These are phyloP conservation scores for Saitoella complicata DNA, from an alignment of 805 yeast genomes.

Conservation along the genomic window DNA sequence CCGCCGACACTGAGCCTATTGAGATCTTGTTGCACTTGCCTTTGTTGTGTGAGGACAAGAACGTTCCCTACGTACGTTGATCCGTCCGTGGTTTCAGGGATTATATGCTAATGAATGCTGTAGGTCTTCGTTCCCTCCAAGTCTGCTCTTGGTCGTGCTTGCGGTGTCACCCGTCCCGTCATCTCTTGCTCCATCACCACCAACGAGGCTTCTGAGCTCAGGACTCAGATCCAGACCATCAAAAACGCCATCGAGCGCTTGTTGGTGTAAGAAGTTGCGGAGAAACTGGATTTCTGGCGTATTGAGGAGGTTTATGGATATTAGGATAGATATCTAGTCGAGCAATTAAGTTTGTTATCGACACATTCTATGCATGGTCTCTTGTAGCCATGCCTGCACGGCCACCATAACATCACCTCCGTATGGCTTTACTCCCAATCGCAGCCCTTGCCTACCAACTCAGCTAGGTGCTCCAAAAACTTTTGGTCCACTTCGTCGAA, in stretches of 20 bases:
- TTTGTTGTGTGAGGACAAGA: conserved; percentile 95
- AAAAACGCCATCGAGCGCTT: conserved; percentile 98
- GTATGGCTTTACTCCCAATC: no score
- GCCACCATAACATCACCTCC: no score
- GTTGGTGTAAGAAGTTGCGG: conserved; percentile 42
- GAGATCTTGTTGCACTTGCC: conserved; percentile 97
- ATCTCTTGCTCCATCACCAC: conserved; percentile 97
- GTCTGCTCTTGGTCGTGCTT: conserved; percentile 98
- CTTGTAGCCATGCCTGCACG: no score
- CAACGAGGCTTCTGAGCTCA: conserved; percentile 94
- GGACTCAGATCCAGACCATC: conserved; percentile 90
- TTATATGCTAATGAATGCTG: conserved; percentile 39
- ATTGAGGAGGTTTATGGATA: no score
- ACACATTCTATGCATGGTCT: no score
- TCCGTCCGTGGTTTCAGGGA: conserved; percentile 10
- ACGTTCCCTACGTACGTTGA: conserved; percentile 20
- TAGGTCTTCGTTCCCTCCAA: conserved; percentile 97
- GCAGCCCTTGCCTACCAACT: no score
- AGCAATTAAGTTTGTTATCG: no score
- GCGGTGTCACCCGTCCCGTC: conserved; percentile 99
- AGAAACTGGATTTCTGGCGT: no score
- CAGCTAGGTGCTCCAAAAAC: no score
- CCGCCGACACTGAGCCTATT: conserved; percentile 98
- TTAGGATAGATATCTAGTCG: no score
- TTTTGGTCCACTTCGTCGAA: no score